A percentile compares a stretch with the other conserved stretches of the same genome.
phyloP scores from a whole-genome alignment of 345 rosid species.

The Brassica carinata region DNA sequence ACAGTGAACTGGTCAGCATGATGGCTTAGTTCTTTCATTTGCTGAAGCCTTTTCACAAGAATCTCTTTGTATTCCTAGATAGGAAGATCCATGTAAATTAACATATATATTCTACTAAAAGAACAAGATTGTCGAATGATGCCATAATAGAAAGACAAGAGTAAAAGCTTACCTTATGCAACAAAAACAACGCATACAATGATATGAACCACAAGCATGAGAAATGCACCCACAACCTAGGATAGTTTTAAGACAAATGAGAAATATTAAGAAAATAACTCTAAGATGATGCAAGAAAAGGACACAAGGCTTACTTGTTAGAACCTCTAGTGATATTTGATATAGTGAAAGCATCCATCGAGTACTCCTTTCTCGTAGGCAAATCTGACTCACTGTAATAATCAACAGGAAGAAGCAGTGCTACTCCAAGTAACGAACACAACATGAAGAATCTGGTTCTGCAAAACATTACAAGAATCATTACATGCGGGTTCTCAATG shows the following conservation, averaged over 20 bases:
- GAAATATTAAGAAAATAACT: constrained; percentile 7
- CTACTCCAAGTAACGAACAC: constrained; percentile 64
- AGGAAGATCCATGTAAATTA: constrained; percentile 40
- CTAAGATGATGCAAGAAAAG: not conserved
- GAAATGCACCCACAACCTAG: constrained; percentile 96
- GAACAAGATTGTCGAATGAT: not conserved
- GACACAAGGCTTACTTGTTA: constrained; percentile 49
- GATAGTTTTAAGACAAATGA: constrained; percentile 1
- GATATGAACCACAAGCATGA: constrained; percentile 80
- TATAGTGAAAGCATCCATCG: constrained; percentile 74
- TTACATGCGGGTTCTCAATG: not conserved
- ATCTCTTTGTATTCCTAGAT: constrained; percentile 79
- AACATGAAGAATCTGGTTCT: constrained; percentile 75
- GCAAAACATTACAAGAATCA: constrained; percentile 25
- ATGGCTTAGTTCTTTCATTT: constrained; percentile 50
- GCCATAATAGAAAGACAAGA: constrained; percentile 2
- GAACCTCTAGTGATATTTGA: constrained; percentile 73
- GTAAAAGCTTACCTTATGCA: constrained; percentile 57
- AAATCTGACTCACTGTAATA: constrained; percentile 58
- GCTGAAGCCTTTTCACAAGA: constrained; percentile 62
- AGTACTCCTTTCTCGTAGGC: constrained; percentile 37
- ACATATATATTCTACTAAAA: constrained; percentile 23
- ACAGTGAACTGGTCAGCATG: constrained; percentile 77
- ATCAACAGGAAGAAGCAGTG: constrained; percentile 76
- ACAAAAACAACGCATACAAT: constrained; percentile 62